Evolutionary conservation across 2,329 filamentous ascomycete genomes (phyloP).

Genomic region (Hypoxylon rubiginosum): DNA sequence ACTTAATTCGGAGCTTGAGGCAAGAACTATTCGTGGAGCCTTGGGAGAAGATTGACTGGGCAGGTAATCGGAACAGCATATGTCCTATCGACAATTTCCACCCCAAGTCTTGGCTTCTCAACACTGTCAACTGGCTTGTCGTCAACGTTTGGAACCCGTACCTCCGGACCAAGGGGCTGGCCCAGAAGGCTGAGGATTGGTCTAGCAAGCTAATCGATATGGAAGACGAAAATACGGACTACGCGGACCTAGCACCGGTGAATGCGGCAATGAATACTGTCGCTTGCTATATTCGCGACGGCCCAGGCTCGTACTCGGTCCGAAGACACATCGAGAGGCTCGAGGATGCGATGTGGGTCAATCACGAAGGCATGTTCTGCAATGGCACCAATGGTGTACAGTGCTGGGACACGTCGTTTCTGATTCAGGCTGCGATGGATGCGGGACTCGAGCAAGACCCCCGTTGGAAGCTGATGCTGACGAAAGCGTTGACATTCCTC

Average conservation of each 20-base stretch:
- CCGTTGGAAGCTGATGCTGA: constrained; percentile 85
- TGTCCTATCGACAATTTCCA: constrained; percentile 88
- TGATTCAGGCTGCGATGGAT: constrained; percentile 85
- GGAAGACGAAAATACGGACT: constrained; percentile 95
- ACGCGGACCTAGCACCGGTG: constrained; percentile 86
- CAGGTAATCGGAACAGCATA: constrained; percentile 84
- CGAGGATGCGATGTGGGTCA: constrained; percentile 92
- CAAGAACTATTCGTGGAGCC: constrained; percentile 87
- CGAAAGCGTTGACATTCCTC: constrained; percentile 84
- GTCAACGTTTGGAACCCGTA: constrained; percentile 86
- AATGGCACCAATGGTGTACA: constrained; percentile 99
- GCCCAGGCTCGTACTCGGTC: constrained; percentile 79
- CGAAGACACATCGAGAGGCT: constrained; percentile 83
- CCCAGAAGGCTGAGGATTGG: constrained; percentile 82
- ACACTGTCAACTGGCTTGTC: constrained; percentile 81
- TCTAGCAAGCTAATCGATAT: constrained; percentile 85
- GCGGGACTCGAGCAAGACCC: constrained; percentile 82
- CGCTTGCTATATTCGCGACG: constrained; percentile 86
- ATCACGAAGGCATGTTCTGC: constrained; percentile 90
- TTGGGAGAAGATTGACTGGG: constrained; percentile 83
- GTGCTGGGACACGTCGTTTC: constrained; percentile 94
- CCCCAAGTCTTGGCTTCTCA: constrained; percentile 88
- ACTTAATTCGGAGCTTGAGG: constrained; percentile 78
- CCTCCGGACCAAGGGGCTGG: constrained; percentile 75
- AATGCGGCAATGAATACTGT: constrained; percentile 93